Evolutionary conservation across 345 rosid genomes (phyloP).

Genomic region (Euphorbia peplus): DNA sequence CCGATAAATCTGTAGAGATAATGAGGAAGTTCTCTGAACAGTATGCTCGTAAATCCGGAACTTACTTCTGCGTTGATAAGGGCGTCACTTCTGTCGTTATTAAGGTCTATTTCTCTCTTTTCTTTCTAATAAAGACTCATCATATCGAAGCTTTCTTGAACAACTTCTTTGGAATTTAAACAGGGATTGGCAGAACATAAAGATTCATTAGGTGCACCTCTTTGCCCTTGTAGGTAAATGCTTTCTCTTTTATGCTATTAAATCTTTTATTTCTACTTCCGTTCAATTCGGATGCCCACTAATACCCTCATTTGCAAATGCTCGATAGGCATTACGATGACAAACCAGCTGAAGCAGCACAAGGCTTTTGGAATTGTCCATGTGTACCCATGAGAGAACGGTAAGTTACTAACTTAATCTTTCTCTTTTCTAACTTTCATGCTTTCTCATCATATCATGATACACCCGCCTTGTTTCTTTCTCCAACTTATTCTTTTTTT

Average conservation of each 20-base stretch:
- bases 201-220: conserved; percentile 87
- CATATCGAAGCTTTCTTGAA: too few species aligned
- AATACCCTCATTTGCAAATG: neutral
- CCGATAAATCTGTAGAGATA: conserved; percentile 81
- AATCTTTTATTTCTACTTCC: neutral
- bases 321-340: conserved; percentile 87
- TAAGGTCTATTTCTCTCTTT: conserved; percentile 48
- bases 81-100: conserved; percentile 94
- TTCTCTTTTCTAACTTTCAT: neutral
- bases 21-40: conserved; percentile 99
- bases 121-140: too few species aligned
- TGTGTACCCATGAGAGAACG: conserved; percentile 99
- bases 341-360: conserved; percentile 81
- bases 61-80: conserved; percentile 89
- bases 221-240: conserved; percentile 80
- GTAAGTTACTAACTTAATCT: conserved; percentile 43
- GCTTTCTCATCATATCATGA: neutral
- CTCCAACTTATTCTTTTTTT: neutral
- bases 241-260: conserved; percentile 4
- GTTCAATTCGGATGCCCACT: neutral
- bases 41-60: conserved; percentile 89
- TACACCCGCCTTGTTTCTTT: neutral
- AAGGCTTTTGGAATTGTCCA: conserved; percentile 98
- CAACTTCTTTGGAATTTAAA: conserved; percentile 11
- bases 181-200: conserved; percentile 96